Evolutionary conservation across 208 protist genomes (phyloP).

Genomic region (Leishmania tropica): DNA sequence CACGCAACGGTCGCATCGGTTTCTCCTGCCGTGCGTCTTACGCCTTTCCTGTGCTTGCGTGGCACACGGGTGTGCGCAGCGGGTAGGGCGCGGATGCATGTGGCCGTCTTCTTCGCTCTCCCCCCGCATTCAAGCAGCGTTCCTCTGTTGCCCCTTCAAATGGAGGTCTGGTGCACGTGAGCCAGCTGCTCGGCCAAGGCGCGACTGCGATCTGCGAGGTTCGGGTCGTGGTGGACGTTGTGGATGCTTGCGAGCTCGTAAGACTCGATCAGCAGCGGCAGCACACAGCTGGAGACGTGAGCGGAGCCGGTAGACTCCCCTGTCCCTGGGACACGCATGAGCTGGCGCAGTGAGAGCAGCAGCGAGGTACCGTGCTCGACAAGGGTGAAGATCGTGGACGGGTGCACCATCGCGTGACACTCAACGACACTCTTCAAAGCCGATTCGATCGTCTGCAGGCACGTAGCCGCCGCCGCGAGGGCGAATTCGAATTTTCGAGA

Average conservation of each 20-base stretch:
- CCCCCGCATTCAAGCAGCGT: not conserved
- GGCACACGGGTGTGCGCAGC: not conserved
- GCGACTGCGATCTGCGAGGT: slow-evolving; percentile 26
- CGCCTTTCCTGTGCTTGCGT: not conserved
- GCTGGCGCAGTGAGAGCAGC: slow-evolving; percentile 34
- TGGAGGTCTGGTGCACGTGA: slow-evolving; percentile 35
- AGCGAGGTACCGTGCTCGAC: slow-evolving; percentile 51
- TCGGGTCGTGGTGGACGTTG: slow-evolving; percentile 5
- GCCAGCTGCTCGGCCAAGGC: slow-evolving; percentile 57
- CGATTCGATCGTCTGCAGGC: slow-evolving; percentile 45
- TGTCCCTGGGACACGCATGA: slow-evolving; percentile 25
- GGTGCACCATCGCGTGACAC: slow-evolving; percentile 53
- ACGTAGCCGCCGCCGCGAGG: slow-evolving; percentile 23
- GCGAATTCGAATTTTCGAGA: not conserved
- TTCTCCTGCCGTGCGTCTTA: not conserved
- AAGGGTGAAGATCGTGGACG: slow-evolving; percentile 44
- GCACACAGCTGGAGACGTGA: slow-evolving; percentile 22
- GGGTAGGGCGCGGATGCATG: not conserved
- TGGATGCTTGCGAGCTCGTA: slow-evolving; percentile 48
- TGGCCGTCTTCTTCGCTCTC: not conserved
- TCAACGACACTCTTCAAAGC: slow-evolving; percentile 44
- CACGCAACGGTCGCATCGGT: not conserved
- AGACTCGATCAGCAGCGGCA: slow-evolving; percentile 60
- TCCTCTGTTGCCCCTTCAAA: not conserved
- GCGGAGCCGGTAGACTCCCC: slow-evolving; percentile 23